These are phyloP conservation scores for Larix kaempferi DNA, from an alignment of 75 land plant genomes.

Conservation along the genomic window DNA sequence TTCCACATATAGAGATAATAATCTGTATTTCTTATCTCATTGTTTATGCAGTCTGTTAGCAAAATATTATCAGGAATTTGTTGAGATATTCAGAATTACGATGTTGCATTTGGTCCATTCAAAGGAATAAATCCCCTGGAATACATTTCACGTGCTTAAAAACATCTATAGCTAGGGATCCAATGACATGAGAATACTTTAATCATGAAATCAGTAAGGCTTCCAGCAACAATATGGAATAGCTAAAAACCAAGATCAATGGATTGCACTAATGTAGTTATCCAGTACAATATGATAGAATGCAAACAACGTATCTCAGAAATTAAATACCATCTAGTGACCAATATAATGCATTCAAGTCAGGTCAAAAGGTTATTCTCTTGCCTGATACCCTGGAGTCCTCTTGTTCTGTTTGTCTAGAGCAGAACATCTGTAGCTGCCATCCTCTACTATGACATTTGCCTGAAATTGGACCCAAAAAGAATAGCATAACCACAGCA, in stretches of 20 bases:
- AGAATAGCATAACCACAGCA: background rate
- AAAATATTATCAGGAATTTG: background rate
- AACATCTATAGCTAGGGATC: background rate
- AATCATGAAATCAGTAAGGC: background rate
- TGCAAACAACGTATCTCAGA: background rate
- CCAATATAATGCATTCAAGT: background rate
- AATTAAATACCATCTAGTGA: background rate
- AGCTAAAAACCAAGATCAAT: background rate
- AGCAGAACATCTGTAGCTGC: background rate
- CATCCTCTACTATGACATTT: slow-evolving; percentile 1
- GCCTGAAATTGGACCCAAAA: slow-evolving; percentile 4
- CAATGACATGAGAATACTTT: background rate
- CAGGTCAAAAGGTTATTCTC: background rate
- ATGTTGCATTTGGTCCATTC: slow-evolving; percentile 1
- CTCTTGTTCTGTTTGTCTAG: slow-evolving; percentile 14
- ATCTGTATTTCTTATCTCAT: background rate
- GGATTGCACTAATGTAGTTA: background rate
- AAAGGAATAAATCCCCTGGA: background rate
- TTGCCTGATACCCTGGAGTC: slow-evolving; percentile 3
- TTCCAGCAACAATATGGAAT: background rate
- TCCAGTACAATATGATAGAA: background rate
- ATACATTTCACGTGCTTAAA: background rate
- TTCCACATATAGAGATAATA: background rate
- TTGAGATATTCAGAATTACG: background rate
- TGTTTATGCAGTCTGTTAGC: background rate